Conservation (phyloP, 176 grass and related monocot species). For the Carex kokanica region DNA sequence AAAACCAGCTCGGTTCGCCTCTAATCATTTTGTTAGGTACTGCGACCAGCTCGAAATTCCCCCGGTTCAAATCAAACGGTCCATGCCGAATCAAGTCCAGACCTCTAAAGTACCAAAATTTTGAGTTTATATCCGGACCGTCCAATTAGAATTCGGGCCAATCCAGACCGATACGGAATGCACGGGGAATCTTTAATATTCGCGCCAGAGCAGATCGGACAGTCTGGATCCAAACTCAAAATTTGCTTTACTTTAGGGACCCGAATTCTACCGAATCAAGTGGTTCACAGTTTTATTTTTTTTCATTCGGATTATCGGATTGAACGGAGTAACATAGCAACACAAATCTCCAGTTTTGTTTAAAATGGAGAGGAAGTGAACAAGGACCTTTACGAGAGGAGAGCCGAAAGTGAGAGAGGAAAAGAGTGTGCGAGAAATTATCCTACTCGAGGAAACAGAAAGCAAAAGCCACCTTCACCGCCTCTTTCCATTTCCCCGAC, state of each 20-base stretch:
- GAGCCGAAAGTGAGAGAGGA: background rate
- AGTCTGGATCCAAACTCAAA: no score
- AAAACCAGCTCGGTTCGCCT: background rate
- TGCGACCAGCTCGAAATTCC: background rate
- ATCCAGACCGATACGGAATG: no score
- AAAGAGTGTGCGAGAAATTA: conserved; percentile 12
- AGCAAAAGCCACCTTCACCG: conserved; percentile 14
- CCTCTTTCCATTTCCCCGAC: conserved; percentile 2
- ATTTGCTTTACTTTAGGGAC: no score
- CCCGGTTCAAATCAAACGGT: background rate
- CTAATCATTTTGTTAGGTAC: background rate
- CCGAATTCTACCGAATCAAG: background rate
- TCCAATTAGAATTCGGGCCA: no score
- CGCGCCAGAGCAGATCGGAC: no score
- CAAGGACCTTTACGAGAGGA: background rate
- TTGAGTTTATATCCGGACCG: no score
- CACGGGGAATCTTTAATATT: no score
- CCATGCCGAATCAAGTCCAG: no score
- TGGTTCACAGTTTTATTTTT: background rate
- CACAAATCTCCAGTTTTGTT: background rate
- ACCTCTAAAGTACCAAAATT: no score
- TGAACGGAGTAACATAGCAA: background rate
- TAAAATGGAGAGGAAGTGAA: background rate
- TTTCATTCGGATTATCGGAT: background rate
- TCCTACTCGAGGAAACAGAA: background rate